Conservation (phyloP, 73 alveolate genomes). For the Paramecium biaurelia region DNA sequence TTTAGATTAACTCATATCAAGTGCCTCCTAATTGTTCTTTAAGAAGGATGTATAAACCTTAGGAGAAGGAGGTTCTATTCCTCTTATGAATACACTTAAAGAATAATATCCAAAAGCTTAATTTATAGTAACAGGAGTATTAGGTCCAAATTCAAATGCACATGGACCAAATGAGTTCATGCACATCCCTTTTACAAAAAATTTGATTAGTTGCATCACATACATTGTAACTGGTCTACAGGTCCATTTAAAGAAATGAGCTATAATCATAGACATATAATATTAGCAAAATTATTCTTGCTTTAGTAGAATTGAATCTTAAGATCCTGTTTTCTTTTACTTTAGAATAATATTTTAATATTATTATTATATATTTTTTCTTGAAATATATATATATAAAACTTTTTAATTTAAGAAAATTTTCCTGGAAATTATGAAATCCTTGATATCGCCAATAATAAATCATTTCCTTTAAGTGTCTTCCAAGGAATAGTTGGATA, state of each 20-base stretch:
- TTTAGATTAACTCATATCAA: not conserved
- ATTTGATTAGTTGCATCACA: slow-evolving; percentile 69
- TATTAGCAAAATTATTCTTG: not conserved
- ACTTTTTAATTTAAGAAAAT: no score
- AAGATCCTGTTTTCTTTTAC: no score
- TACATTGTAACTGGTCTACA: slow-evolving; percentile 23
- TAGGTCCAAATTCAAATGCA: slow-evolving; percentile 92
- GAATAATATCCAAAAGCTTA: slow-evolving; percentile 84
- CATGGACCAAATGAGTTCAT: slow-evolving; percentile 90
- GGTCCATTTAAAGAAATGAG: slow-evolving; percentile 3
- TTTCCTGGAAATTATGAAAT: no score
- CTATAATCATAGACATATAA: not conserved
- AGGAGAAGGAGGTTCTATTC: slow-evolving; percentile 74
- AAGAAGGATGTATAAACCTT: slow-evolving; percentile 38
- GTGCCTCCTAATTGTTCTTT: slow-evolving; percentile 46
- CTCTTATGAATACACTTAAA: slow-evolving; percentile 62
- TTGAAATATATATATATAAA: no score
- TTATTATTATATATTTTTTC: no score
- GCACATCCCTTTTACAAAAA: slow-evolving; percentile 77
- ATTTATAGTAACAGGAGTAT: slow-evolving; percentile 90
- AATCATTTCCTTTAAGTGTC: no score
- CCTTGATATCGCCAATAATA: no score
- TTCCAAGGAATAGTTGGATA: no score
- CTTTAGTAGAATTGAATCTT: no score
- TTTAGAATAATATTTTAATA: no score